Base-by-base conservation (phyloP, 2,329 filamentous ascomycete genomes). In the Talaromyces pinophilus region DNA sequence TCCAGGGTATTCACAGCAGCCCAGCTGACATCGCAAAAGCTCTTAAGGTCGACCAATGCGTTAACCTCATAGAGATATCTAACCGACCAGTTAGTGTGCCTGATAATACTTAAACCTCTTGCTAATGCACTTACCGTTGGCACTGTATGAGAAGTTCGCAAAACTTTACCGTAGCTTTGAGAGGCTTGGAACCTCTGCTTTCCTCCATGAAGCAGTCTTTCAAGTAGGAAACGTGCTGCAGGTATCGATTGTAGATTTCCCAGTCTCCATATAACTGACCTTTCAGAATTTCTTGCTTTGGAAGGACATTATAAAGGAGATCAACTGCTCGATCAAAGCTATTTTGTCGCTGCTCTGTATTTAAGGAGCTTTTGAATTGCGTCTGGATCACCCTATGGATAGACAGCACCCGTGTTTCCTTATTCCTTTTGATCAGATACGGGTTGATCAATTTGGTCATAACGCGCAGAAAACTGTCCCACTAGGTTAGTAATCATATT, bases 361-460 rank as follows among this genome's bases (percentile, higher is more conserved):
- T 40, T 15, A 52, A 52, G 33, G 22, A 62, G 28, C 28, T 28
- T 48, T 52, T 62, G n/a, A 62, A 52, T 35, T 52, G 44, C 28
- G 44, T 62, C 59, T 62, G 59, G 28, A 52, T 48, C 19, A 52
- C 35, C 28, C 30, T 52, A 52, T 52, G 59, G n/a, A 52, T 50
- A 33, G 42, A 48, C 7, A 62, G 42, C 19, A 46, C 28, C n/a
- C 28, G 28, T 6, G 44, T 40, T 15, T 52, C n/a, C 8, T 1
- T 38, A 22, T 52, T 33, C 28, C 7, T 52, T 25, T 62, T 50
- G 59, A 42, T n/a, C 15, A 42, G 13, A 17, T 42, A 42, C 15
- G 40, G 40, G 1, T 5, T 2, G 3, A 42, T n/a, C 40, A 42
- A n/a, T n/a, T 42, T n/a, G 40, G 40, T 17, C 15, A 42, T 2